A percentile compares a stretch with the other conserved stretches of the same genome.
Evolutionary conservation across 257 asterid species (phyloP).

Genomic region (Ehretia macrophylla): DNA sequence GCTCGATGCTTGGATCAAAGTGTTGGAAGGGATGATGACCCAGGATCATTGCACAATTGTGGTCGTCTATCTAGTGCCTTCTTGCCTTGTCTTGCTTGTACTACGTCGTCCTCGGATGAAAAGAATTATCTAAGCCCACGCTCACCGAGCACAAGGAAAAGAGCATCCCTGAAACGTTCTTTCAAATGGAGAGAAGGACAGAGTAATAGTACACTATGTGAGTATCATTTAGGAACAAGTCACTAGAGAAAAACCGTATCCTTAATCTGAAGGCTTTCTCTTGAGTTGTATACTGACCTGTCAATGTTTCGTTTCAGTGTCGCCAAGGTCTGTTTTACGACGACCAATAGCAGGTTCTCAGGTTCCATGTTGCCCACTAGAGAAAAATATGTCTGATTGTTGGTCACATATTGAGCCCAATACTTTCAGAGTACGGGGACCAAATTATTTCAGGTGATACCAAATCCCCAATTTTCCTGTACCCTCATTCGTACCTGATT

Average conservation of each 20-base stretch:
- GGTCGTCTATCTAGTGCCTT: conserved; percentile 52
- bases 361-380: conserved; percentile 54
- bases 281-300: neutral
- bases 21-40: conserved; percentile 30
- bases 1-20: conserved; percentile 24
- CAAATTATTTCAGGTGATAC: conserved; percentile 56
- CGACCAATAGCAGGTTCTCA: conserved; percentile 95
- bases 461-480: neutral
- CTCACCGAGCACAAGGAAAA: conserved; percentile 45
- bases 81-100: conserved; percentile 79
- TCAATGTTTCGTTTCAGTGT: conserved; percentile 35
- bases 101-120: conserved; percentile 45
- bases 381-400: conserved; percentile 54
- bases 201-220: conserved; percentile 48
- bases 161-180: conserved; percentile 49
- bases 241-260: too few relatives aligned
- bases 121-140: conserved; percentile 38
- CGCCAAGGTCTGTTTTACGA: conserved; percentile 51
- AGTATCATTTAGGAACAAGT: conserved; percentile 21
- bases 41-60: conserved; percentile 45
- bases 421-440: conserved; percentile 76
- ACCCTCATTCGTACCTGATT: neutral
- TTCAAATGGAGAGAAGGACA: conserved; percentile 69
- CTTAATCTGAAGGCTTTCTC: neutral
- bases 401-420: conserved; percentile 78